These are phyloP conservation scores for Kurtzmaniella quercitrusa DNA, from an alignment of 1,139 yeast genomes.

Conservation along the genomic window DNA sequence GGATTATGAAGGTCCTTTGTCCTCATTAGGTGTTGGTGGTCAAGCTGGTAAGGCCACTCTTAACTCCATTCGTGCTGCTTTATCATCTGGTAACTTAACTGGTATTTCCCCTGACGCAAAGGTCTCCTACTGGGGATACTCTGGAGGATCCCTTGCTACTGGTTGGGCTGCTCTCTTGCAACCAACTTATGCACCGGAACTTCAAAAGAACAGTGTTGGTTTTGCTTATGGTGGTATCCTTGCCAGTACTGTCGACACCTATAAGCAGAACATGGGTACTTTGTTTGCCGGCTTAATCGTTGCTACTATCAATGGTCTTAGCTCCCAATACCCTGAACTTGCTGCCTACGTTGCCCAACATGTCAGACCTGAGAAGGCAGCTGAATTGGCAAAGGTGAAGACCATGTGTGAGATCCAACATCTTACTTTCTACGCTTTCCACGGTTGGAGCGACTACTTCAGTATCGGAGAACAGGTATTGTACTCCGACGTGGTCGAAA, in stretches of 20 bases:
- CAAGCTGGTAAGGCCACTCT: conserved; percentile 18
- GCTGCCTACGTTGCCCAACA: conserved; percentile 1
- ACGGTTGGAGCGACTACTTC: background rate
- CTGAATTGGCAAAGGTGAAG: background rate
- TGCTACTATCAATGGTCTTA: conserved; percentile 22
- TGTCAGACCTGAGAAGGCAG: background rate
- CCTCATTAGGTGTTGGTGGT: conserved; percentile 17
- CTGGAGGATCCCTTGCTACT: conserved; percentile 21
- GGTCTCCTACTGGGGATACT: conserved; percentile 18
- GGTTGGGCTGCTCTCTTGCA: conserved; percentile 20
- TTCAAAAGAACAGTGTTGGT: conserved; percentile 19
- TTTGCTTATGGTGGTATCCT: conserved; percentile 31
- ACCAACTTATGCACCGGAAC: conserved; percentile 29
- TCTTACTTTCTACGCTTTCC: background rate
- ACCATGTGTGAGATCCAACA: background rate
- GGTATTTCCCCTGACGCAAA: conserved; percentile 14
- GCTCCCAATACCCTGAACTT: conserved; percentile 22
- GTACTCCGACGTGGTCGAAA: background rate
- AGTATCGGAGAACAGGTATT: background rate
- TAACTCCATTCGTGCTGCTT: conserved; percentile 16
- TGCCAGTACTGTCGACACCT: conserved; percentile 21
- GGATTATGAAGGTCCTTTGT: conserved; percentile 18
- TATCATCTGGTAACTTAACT: conserved; percentile 13
- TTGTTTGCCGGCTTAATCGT: conserved; percentile 25
- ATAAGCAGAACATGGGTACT: conserved; percentile 20